phyloP scores from a whole-genome alignment of 208 protist species.

The Vickermania spadyakhi region DNA sequence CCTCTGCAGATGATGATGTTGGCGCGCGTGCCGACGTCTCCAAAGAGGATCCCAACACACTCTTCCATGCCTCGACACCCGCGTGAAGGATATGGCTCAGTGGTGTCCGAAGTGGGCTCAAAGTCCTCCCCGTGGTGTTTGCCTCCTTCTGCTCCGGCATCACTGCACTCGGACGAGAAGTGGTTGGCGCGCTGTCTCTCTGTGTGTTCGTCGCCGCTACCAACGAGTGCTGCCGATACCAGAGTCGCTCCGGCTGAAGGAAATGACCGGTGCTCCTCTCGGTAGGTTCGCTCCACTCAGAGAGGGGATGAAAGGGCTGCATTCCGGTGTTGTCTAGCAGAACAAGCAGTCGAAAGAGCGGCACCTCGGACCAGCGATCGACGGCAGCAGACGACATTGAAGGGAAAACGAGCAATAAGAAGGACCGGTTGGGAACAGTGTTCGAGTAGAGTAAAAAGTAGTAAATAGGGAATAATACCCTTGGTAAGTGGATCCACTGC shows the following conservation, averaged over 20 bases:
- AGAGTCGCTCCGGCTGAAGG: conserved; percentile 11
- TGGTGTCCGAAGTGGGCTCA: neutral
- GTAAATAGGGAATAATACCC: no score
- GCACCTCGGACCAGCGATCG: conserved; percentile 30
- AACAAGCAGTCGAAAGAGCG: conserved; percentile 67
- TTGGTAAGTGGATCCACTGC: no score
- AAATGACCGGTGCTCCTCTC: conserved; percentile 56
- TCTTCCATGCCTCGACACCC: conserved; percentile 11
- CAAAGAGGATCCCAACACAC: neutral
- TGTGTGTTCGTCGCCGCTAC: no score
- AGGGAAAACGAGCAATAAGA: no score
- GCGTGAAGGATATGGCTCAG: conserved; percentile 30
- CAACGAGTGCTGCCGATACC: no score
- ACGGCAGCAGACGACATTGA: no score
- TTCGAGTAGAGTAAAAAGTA: no score
- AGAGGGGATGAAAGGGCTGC: conserved; percentile 45
- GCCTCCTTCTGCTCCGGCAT: no score
- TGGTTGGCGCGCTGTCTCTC: no score
- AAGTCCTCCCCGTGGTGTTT: neutral
- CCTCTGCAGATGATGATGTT: neutral
- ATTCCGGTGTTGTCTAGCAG: conserved; percentile 76
- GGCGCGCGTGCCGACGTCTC: neutral
- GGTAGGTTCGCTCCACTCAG: conserved; percentile 8
- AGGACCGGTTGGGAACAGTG: no score
- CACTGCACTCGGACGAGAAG: no score